These are phyloP conservation scores for Trichoderma endophyticum DNA, from an alignment of 2,329 filamentous ascomycete species.

Conservation along the genomic window DNA sequence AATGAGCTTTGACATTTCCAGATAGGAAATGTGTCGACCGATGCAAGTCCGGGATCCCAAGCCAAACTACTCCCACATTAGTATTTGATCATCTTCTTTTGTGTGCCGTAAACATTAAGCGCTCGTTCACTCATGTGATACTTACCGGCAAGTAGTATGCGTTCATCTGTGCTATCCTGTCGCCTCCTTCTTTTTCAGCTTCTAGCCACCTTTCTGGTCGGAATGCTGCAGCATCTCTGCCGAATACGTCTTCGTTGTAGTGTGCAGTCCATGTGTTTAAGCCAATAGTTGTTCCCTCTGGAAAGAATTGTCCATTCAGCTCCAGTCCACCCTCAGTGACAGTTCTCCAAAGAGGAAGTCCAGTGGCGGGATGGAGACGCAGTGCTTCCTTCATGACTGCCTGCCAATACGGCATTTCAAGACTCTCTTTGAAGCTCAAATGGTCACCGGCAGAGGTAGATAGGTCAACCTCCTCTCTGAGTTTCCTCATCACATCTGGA, in stretches of 20 bases:
- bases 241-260: slow-evolving; percentile 30
- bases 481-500: slow-evolving; percentile 24
- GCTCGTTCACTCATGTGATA: background rate
- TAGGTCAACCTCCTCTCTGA: slow-evolving; percentile 26
- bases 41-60: slow-evolving; percentile 42
- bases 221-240: slow-evolving; percentile 34
- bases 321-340: slow-evolving; percentile 43
- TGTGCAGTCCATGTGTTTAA: slow-evolving; percentile 37
- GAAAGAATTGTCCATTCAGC: slow-evolving; percentile 37
- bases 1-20: slow-evolving; percentile 44
- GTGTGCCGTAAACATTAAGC: too few species aligned
- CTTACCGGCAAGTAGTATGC: slow-evolving; percentile 30
- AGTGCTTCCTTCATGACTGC: slow-evolving; percentile 52
- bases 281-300: slow-evolving; percentile 33
- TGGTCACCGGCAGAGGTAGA: background rate
- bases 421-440: slow-evolving; percentile 39
- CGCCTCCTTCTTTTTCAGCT: slow-evolving; percentile 23
- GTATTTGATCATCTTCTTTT: background rate
- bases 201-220: slow-evolving; percentile 41
- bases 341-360: slow-evolving; percentile 45
- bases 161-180: slow-evolving; percentile 29
- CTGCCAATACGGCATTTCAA: slow-evolving; percentile 50
- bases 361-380: slow-evolving; percentile 47
- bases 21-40: slow-evolving; percentile 40
- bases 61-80: slow-evolving; percentile 32